These are phyloP conservation scores for Tuber brumale DNA, from an alignment of 495 filamentous ascomycete species.

Conservation along the genomic window DNA sequence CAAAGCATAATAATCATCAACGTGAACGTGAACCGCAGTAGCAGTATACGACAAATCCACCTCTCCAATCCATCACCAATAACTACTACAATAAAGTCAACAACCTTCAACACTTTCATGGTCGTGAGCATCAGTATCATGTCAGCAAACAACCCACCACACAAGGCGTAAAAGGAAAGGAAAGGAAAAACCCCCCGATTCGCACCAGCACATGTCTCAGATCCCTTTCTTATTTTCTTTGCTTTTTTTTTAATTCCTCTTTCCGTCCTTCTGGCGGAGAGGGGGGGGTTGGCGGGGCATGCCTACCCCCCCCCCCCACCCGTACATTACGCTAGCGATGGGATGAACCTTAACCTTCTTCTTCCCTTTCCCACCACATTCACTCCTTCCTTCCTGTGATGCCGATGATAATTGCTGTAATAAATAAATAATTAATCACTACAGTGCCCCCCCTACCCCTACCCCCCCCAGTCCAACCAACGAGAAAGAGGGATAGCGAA, in stretches of 20 bases:
- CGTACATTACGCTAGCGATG: background rate
- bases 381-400: background rate
- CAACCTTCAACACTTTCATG: no score
- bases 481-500: background rate
- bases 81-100: no score
- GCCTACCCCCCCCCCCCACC: background rate
- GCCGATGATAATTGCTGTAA: background rate
- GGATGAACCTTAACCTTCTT: constrained; percentile 1
- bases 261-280: background rate
- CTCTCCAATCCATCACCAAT: no score
- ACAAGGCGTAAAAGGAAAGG: background rate
- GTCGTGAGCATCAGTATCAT: no score
- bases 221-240: background rate
- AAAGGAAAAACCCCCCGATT: background rate
- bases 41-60: no score
- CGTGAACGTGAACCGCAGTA: no score
- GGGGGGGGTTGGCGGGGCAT: no score
- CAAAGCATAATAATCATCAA: no score
- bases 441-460: no score
- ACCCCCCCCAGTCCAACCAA: background rate
- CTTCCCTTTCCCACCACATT: background rate
- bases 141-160: no score
- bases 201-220: background rate
- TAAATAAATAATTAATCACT: background rate
- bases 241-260: background rate